Conservation (phyloP, 148 eudicot genomes). For the Chenopodium album region DNA sequence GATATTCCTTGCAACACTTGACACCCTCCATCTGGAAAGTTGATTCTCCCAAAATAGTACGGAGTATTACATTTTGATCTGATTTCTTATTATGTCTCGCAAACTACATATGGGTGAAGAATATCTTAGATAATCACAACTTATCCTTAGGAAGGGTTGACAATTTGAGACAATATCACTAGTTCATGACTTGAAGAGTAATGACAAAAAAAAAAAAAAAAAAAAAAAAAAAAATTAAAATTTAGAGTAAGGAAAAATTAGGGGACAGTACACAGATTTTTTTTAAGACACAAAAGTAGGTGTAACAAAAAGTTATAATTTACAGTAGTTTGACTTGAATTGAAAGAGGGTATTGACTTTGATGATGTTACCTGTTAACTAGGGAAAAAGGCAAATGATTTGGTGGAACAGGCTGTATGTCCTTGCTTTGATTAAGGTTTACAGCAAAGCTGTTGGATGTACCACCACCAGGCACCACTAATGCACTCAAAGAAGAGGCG, state of each 20-base stretch:
- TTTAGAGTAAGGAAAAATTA: not conserved
- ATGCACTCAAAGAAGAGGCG: slow-evolving; percentile 49
- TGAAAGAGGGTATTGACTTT: not conserved
- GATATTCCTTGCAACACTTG: not conserved
- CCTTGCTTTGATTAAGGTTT: slow-evolving; percentile 39
- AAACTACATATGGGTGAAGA: too few relatives aligned
- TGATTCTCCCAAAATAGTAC: too few relatives aligned
- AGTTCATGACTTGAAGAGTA: not conserved
- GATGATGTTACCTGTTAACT: slow-evolving; percentile 42
- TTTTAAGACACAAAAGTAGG: not conserved
- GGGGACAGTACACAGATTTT: not conserved
- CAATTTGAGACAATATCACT: too few relatives aligned
- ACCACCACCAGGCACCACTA: slow-evolving; percentile 38
- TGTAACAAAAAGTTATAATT: not conserved
- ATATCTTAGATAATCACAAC: too few relatives aligned
- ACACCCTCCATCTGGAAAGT: too few relatives aligned
- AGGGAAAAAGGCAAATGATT: slow-evolving; percentile 39
- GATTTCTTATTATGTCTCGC: too few relatives aligned
- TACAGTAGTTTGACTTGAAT: not conserved
- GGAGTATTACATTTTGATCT: too few relatives aligned
- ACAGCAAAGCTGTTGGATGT: slow-evolving; percentile 40
- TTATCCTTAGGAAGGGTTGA: too few relatives aligned
- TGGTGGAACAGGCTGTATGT: slow-evolving; percentile 35
- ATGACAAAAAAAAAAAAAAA: too few relatives aligned
- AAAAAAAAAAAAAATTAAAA: too few relatives aligned